Conservation (phyloP, 1,139 yeast genomes). For the Komagataea norvegica region DNA sequence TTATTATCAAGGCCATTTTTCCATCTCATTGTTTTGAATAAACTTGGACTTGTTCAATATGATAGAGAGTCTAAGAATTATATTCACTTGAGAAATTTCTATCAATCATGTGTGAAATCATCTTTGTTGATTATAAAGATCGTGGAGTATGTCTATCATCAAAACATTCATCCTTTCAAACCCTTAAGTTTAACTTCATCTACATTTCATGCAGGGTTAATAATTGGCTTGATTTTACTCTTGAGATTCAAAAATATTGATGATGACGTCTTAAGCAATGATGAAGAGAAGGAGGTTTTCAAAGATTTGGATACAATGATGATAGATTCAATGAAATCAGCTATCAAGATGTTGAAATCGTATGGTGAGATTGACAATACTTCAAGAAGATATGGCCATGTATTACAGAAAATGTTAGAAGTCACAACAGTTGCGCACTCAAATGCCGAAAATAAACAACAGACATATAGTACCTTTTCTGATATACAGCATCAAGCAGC, state of each 20-base stretch:
- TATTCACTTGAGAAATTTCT: conserved; percentile 25
- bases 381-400: conserved; percentile 23
- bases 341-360: conserved; percentile 22
- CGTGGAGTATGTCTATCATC: conserved; percentile 28
- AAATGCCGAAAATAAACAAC: neutral
- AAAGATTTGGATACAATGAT: conserved; percentile 16
- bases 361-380: conserved; percentile 27
- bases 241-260: conserved; percentile 20
- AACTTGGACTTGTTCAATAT: conserved; percentile 18
- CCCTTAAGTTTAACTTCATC: conserved; percentile 29
- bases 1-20: conserved; percentile 44
- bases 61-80: conserved; percentile 20
- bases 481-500: no score
- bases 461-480: no score
- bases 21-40: conserved; percentile 32
- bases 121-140: conserved; percentile 35
- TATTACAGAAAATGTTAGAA: conserved; percentile 21
- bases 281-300: conserved; percentile 11
- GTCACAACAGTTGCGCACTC: conserved; percentile 13
- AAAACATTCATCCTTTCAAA: conserved; percentile 31
- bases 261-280: conserved; percentile 15
- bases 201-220: conserved; percentile 29
- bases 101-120: conserved; percentile 37
- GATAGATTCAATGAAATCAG: conserved; percentile 22
- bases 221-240: conserved; percentile 26